Base-by-base conservation (phyloP, 768 basidiomycete genomes). In the Suillus variegatus region DNA sequence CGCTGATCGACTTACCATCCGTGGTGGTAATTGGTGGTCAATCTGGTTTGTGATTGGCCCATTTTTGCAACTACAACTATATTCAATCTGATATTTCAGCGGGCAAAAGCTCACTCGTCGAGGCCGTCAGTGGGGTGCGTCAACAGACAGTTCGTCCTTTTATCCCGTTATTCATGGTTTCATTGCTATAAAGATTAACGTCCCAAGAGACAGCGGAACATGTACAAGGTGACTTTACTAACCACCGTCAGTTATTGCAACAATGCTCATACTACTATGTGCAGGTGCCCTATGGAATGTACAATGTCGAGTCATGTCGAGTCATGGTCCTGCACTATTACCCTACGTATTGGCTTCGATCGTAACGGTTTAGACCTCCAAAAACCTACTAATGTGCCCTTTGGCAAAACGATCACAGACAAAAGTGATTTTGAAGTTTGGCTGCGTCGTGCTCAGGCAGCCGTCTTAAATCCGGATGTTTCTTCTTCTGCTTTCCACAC, bases 181-280 rank as follows among this genome's bases (percentile, higher is more conserved):
- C 35, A n/a, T 25, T 12, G 43, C 8, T 16, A 32, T 38, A 55
- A 47, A 88, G 88, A 85, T 88, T 38, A 85, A 76, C 58, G 86
- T 89, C 36, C 87, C 88, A 13, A 77, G 88, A 40, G 88, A 88
- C 49, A 84, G 84, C 51, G 86, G 86, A 25, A 88, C 86, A 0
- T 88, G 87, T 61, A 88, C 86, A 0, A 77, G 85, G 87, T 84
- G 3, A 38, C 10, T 35, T 7, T 41, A 22, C n/a, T 44, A 47
- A 22, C 10, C n/a, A 47, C n/a, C 12, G 41, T 47, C 13, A 36
- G 47, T 25, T 16, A 60, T 22, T 38, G 66, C 61, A 25, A 14
- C 4, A 3, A 2, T 61, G 16, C 43, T n/a, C 18, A 40, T 32
- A 20, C 20, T 16, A 41, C 62, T 13, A 12, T 63, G 63, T 55